Percentiles rank a stretch among this genome's conserved stretches.
Conservation (phyloP, 2,329 filamentous ascomycete species). For the Corinectria fuckeliana region DNA sequence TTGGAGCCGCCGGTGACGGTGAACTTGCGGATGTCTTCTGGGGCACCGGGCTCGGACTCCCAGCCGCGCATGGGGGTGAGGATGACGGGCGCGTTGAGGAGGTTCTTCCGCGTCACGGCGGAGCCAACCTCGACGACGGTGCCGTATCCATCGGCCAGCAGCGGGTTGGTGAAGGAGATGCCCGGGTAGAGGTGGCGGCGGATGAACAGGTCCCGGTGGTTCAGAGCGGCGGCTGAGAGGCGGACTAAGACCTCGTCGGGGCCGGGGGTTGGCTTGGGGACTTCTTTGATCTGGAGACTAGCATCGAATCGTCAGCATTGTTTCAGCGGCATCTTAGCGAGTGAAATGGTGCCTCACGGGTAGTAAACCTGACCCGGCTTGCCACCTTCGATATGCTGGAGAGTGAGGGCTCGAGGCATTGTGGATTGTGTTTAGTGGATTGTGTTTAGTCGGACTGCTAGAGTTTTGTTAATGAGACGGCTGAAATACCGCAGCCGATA, state of each 20-base stretch:
- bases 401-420: conserved; percentile 65
- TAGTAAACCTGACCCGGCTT: conserved; percentile 92
- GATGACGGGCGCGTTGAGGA: conserved; percentile 73
- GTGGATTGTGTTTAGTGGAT: conserved; percentile 10
- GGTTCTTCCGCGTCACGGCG: conserved; percentile 44
- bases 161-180: conserved; percentile 77
- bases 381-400: conserved; percentile 72
- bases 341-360: conserved; percentile 57
- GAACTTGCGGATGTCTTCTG: conserved; percentile 68
- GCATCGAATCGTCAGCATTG: conserved; percentile 8
- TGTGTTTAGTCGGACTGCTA: neutral
- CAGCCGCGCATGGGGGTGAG: conserved; percentile 81
- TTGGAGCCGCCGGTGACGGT: conserved; percentile 74
- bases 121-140: conserved; percentile 71
- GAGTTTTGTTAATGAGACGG: neutral
- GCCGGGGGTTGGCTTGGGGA: conserved; percentile 68
- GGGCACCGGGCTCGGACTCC: conserved; percentile 73
- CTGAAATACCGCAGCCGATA: neutral
- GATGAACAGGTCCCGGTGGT: conserved; percentile 95
- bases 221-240: conserved; percentile 81
- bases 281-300: conserved; percentile 65
- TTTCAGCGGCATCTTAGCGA: neutral
- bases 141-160: conserved; percentile 85
- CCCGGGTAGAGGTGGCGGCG: conserved; percentile 90
- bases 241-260: conserved; percentile 75